phyloP scores from a whole-genome alignment of 768 basidiomycete genomes.

The Amylocystis lapponica region DNA sequence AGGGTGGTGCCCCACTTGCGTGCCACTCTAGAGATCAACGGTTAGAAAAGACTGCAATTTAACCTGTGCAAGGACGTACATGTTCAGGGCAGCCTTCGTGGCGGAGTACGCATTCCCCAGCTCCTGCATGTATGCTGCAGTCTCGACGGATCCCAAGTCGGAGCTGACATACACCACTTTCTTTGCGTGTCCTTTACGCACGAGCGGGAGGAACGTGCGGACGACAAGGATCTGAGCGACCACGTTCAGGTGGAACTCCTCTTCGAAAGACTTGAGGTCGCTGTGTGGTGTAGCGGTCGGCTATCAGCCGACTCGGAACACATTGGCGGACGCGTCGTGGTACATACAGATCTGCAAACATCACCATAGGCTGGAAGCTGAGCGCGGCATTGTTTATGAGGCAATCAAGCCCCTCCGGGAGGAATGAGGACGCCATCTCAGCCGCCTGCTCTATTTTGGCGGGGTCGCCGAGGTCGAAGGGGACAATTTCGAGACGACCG shows the following conservation, averaged over 20 bases:
- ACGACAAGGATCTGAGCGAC: slow-evolving; percentile 3
- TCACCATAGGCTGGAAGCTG: not conserved
- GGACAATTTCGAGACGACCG: not conserved
- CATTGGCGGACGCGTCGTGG: not conserved
- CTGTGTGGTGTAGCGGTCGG: not conserved
- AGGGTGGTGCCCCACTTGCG: slow-evolving; percentile 1
- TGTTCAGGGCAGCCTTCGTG: slow-evolving; percentile 12
- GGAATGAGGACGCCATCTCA: not conserved
- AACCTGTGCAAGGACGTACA: slow-evolving; percentile 8
- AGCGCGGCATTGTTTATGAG: not conserved
- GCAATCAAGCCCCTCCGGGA: not conserved
- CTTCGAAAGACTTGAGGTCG: not conserved
- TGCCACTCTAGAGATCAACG: not conserved
- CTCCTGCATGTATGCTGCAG: not conserved
- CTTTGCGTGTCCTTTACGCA: slow-evolving; percentile 3
- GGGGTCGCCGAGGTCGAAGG: not conserved
- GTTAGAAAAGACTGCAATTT: not conserved
- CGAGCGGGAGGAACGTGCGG: slow-evolving; percentile 3
- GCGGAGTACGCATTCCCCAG: slow-evolving; percentile 5
- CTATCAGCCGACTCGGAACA: not conserved
- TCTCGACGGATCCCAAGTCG: not conserved
- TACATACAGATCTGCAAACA: not conserved
- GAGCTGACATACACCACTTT: slow-evolving; percentile 11
- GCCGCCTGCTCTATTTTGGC: not conserved
- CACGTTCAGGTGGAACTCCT: slow-evolving; percentile 5